Base-by-base conservation (phyloP, 495 filamentous ascomycete genomes). In the Penicillium nucicola region DNA sequence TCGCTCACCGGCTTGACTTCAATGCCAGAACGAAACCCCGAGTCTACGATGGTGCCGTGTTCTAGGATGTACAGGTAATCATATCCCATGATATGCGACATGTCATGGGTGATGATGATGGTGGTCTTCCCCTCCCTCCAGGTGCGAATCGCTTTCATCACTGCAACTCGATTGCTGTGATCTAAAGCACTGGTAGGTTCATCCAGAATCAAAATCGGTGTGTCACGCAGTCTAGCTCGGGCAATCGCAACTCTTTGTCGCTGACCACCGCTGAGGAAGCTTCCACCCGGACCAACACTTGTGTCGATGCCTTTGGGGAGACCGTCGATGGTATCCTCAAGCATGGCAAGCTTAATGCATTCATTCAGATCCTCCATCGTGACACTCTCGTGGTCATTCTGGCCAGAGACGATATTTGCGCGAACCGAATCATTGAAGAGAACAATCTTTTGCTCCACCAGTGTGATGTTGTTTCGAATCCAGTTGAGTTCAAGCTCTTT, bases 31-130 rank as follows among this genome's bases (percentile, higher is more conserved):
- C 69, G 75, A 55, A 71, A 82, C 1, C 92, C 93, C 52, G 86
- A 70, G 56, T 95, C 81, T 2, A 86, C 79, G 4, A 96, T 74
- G 2, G 55, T 57, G 0, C 89, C 89, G 10, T 84, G 62, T 36
- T 95, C 86, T 40, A 98, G 66, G 1, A 96, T 78, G 52, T 93
- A 97, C 2, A 92, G 79, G 59, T 84, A 92, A 46, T 97, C 91
- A 14, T 82, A 56, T 0, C 82, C 76, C 19, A 68, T 68, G 31
- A 98, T 95, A 42, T 95, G 88, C 0, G 84, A 80, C 40, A 90
- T 84, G 52, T 97, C 90, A 57, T 97, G 93, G 0, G 93, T 97
- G 59, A 96, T 88, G 17, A 90, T 85, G 44, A 96, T 83, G 1
- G 89, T 90, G 0, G 90, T 96, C 40, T 86, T 83, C 9, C 84